These are phyloP conservation scores for Acacia confusa DNA, from an alignment of 306 rosid species.

Conservation along the genomic window DNA sequence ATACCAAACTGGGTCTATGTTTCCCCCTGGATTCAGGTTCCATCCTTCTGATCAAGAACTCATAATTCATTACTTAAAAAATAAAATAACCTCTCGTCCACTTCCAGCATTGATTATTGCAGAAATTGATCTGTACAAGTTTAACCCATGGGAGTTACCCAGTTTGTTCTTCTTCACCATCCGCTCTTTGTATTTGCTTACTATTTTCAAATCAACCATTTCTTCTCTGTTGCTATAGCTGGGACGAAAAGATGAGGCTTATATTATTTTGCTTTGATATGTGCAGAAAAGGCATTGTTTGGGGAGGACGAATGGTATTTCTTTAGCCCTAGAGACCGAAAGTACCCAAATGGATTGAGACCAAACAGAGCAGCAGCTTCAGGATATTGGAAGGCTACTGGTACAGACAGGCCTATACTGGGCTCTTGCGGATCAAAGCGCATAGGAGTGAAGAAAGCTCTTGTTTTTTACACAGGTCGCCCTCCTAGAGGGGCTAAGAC, in stretches of 20 bases:
- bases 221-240: slow-evolving; percentile 11
- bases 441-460: slow-evolving; percentile 73
- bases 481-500: slow-evolving; percentile 62
- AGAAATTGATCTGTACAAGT: slow-evolving; percentile 64
- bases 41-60: slow-evolving; percentile 90
- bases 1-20: slow-evolving; percentile 15
- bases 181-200: slow-evolving; percentile 20
- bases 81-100: slow-evolving; percentile 58
- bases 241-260: neutral
- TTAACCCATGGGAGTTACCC: slow-evolving; percentile 86
- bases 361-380: slow-evolving; percentile 73
- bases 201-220: neutral
- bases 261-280: neutral
- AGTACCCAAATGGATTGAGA: slow-evolving; percentile 65
- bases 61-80: slow-evolving; percentile 68
- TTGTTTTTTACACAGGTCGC: slow-evolving; percentile 59
- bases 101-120: slow-evolving; percentile 69
- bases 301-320: slow-evolving; percentile 82
- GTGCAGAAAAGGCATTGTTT: slow-evolving; percentile 66
- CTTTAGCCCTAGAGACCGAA: slow-evolving; percentile 70
- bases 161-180: slow-evolving; percentile 45
- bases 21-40: slow-evolving; percentile 87
- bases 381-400: slow-evolving; percentile 80
- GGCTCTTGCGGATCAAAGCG: slow-evolving; percentile 47
- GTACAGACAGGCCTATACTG: slow-evolving; percentile 64